A percentile compares a stretch with the other conserved stretches of the same genome.
These are phyloP conservation scores for Candida mesenterica DNA, from an alignment of 1,139 yeast genomes.

Conservation along the genomic window DNA sequence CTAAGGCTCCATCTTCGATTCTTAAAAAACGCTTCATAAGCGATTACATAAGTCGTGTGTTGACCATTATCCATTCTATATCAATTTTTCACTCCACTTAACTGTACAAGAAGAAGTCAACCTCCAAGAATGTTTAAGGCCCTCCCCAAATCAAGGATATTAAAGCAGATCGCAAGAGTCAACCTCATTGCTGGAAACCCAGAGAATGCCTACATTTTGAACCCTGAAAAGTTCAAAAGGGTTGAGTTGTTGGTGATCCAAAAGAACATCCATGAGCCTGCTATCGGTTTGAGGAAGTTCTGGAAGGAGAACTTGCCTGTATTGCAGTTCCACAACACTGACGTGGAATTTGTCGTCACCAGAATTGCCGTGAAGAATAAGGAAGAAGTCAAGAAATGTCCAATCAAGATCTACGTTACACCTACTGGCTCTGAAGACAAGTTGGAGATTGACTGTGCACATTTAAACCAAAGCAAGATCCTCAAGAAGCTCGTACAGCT, in stretches of 20 bases:
- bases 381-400: slow-evolving; percentile 44
- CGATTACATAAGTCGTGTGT: too few species aligned
- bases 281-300: slow-evolving; percentile 48
- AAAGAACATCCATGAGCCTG: slow-evolving; percentile 27
- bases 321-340: slow-evolving; percentile 78
- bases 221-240: slow-evolving; percentile 22
- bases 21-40: too few species aligned
- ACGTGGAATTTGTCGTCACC: slow-evolving; percentile 57
- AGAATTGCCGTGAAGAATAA: slow-evolving; percentile 48
- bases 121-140: slow-evolving; percentile 19
- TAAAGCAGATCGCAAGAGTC: slow-evolving; percentile 36
- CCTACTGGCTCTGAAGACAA: slow-evolving; percentile 16
- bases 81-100: neutral
- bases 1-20: too few species aligned
- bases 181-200: slow-evolving; percentile 41
- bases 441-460: slow-evolving; percentile 33
- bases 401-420: slow-evolving; percentile 41
- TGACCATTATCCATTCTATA: too few species aligned
- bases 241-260: slow-evolving; percentile 33
- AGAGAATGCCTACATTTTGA: slow-evolving; percentile 34
- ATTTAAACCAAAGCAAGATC: slow-evolving; percentile 25
- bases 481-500: slow-evolving; percentile 29
- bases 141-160: slow-evolving; percentile 29
- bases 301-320: slow-evolving; percentile 77
- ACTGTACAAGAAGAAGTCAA: neutral